Base-by-base conservation (phyloP, 2,329 filamentous ascomycete genomes). In the Colletotrichum incanum region DNA sequence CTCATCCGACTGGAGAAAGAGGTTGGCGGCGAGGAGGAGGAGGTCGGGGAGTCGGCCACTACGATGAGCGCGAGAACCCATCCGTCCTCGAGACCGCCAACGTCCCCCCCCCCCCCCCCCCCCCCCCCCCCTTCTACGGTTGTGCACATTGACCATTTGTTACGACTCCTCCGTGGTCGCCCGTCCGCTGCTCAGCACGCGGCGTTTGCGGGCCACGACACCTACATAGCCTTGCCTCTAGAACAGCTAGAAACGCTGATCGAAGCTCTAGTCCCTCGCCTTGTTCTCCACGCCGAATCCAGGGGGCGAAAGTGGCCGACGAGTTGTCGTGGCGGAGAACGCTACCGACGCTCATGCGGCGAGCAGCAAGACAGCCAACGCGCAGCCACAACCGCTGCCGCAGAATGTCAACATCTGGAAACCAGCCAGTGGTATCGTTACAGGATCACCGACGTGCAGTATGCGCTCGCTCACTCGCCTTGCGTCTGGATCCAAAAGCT, bases 371-470 rank as follows among this genome's bases (percentile, higher is more conserved):
- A 31, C 23, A 67, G 16, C 45, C 49, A 47, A 37, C 31, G 28
- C 52, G 31, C 52, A 56, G 34, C 31, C 52, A 52, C 49, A 52
- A 5, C 49, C 49, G 54, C 54, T 8, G 20, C 31, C 20, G 18
- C 54, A 2, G 37, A 31, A 56, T 8, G 31, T 11, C 49, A 61
- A 41, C 18, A 39, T 12, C 4, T 0, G 12, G 28, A 60, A 18
- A 26, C 11, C 23, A 41, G 37, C 39, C 39, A 9, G 23, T 23
- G 16, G 41, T 23, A 28, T 59, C 59, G 20, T 45, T 34, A 61
- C 58, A 31, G n/a, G 11, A 67, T 56, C 55, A 67, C 67, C 47
- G 23, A 71, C 26, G 37, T 58, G 50, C 55, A 37, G 62, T 45
- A 34, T n/a, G 31, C 20, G 43, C 45, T 67, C 56, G 49, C 65